These are phyloP conservation scores for Chaetomium globosum DNA, from an alignment of 2,329 filamentous ascomycete species.

Conservation along the genomic window DNA sequence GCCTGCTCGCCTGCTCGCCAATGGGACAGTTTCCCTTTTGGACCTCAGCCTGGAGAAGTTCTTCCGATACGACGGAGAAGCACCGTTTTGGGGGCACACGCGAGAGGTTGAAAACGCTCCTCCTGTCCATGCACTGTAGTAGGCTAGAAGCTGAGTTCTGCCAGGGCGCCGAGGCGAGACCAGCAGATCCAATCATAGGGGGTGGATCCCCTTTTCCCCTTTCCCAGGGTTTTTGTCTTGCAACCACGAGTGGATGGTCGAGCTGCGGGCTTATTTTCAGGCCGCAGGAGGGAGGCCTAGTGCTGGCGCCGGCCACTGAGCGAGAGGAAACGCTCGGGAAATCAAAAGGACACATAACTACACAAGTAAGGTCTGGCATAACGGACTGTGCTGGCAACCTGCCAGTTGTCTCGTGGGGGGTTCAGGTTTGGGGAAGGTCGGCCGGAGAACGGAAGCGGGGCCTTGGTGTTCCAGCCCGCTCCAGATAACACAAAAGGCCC, in stretches of 20 bases:
- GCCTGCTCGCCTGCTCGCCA: constrained; percentile 7
- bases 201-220: constrained; percentile 1
- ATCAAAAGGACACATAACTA: background rate
- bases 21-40: background rate
- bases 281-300: background rate
- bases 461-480: background rate
- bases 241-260: background rate
- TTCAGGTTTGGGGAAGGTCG: background rate
- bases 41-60: background rate
- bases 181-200: constrained; percentile 25
- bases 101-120: constrained; percentile 2
- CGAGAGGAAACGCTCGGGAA: background rate
- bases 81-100: background rate
- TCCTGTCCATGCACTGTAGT: too few relatives aligned
- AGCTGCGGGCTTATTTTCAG: constrained; percentile 3
- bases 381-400: background rate
- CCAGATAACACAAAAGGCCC: constrained; percentile 2
- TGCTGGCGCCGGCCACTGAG: constrained; percentile 1
- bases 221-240: background rate
- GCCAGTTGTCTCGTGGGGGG: constrained; percentile 6
- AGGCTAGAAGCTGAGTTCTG: background rate
- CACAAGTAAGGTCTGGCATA: background rate
- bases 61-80: constrained; percentile 18
- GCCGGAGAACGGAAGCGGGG: constrained; percentile 5
- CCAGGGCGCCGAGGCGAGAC: constrained; percentile 9